Evolutionary conservation across 805 yeast genomes (phyloP), one percentile per base, ranked within the genome.

Genomic region (Helenozyma baotianmanensis): DNA sequence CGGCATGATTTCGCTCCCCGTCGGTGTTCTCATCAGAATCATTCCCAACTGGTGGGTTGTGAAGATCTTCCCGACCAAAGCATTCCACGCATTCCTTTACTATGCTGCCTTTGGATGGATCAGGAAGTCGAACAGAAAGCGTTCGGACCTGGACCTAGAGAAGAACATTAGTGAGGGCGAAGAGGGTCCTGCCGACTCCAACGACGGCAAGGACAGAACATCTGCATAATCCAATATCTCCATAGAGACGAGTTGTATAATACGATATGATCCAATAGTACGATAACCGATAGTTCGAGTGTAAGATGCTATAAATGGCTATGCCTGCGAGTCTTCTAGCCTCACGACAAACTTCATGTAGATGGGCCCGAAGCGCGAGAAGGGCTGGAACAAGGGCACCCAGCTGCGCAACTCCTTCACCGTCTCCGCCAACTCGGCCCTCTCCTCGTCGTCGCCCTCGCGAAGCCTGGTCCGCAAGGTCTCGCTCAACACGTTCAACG

Each of bases 31-130:
- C 9, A 72, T 90, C 27, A 76, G 99, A 54, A 70, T 82, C 9
- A 68, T 83, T 22, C 98, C 99, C 2, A 95, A 94, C 59, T 64
- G 68, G 38, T 77, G 87, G 83, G 80, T 76, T 1, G 68, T 70
- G 35, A 66, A 55, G 35, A 50, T 74, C 10, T 83, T 82, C 76
- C 96, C 95, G 23, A 64, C 78, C 2, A 62, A 64, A 38, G 62
- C 72, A 6, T 74, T 74, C 55, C 59, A 64, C 29, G 38, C 46
- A 6, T 43, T 64, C 34, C 32, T 64, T 34, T 64, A 65, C 42
- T 59, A 58, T 36, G 60, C 42, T 18, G 66, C 69, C 1, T 65
- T 64, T 34, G 43, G 47, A 16, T 65, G 61, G 48, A 43, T 65
- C 39, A 54, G 49, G 31, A 52, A 50, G 38, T 54, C 53, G 37